Evolutionary conservation across 2,329 filamentous ascomycete genomes (phyloP).

Genomic region (Sporothrix phasma): DNA sequence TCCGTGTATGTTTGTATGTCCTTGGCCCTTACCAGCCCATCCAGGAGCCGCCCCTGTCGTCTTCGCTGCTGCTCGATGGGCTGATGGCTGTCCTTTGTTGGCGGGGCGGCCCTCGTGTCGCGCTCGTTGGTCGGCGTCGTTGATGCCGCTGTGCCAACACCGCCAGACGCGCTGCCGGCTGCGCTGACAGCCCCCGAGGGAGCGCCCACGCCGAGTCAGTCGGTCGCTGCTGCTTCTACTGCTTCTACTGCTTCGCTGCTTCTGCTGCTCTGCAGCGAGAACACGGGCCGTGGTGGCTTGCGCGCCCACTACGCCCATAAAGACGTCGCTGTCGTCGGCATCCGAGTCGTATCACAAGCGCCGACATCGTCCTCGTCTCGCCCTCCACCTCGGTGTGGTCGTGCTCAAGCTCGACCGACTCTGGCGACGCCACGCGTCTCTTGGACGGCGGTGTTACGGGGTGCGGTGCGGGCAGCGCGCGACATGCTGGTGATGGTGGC

Average conservation of each 20-base stretch:
- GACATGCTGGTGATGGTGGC: background rate
- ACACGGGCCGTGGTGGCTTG: background rate
- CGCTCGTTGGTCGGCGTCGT: background rate
- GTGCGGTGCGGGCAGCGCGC: background rate
- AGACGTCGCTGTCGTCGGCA: slow-evolving; percentile 6
- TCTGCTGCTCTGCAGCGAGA: background rate
- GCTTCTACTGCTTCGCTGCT: too few species aligned
- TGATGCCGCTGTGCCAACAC: slow-evolving; percentile 4
- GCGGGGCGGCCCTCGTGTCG: too few species aligned
- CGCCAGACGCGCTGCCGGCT: background rate
- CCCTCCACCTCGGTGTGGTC: slow-evolving; percentile 5
- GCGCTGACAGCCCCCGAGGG: background rate
- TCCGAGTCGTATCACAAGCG: background rate
- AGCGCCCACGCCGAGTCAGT: background rate
- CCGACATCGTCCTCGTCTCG: background rate
- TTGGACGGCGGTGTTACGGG: background rate
- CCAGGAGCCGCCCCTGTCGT: slow-evolving; percentile 2
- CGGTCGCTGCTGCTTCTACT: background rate
- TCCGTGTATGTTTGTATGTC: too few species aligned
- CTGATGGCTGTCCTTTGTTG: background rate
- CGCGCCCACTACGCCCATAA: background rate
- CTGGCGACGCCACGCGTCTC: background rate
- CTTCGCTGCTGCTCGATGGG: background rate
- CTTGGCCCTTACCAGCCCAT: slow-evolving; percentile 5
- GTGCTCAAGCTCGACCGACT: slow-evolving; percentile 2